These are phyloP conservation scores for Botryotinia convoluta DNA, from an alignment of 2,329 filamentous ascomycete species.

Conservation along the genomic window DNA sequence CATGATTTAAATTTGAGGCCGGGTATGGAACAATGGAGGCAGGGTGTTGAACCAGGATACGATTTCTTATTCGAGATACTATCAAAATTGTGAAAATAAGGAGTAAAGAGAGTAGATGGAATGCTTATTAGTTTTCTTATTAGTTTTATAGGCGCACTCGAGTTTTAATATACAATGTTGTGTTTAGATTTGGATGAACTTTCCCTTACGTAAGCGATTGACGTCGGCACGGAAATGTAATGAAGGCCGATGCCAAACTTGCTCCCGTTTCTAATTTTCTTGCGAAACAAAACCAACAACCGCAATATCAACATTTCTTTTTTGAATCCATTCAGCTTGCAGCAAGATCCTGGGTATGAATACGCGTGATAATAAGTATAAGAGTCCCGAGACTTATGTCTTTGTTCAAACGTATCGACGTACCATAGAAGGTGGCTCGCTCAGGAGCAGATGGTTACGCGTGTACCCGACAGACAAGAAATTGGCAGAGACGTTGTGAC, in stretches of 20 bases:
- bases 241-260: neutral
- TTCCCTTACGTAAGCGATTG: neutral
- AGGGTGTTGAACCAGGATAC: neutral
- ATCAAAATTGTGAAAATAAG: neutral
- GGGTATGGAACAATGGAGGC: slow-evolving; percentile 3
- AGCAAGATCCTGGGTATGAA: neutral
- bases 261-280: neutral
- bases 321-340: neutral
- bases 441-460: neutral
- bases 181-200: neutral
- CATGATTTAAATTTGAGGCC: slow-evolving; percentile 2
- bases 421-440: neutral
- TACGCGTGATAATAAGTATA: neutral
- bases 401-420: neutral
- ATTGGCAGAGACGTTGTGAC: neutral
- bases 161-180: no score
- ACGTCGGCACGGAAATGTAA: neutral
- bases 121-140: no score
- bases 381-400: neutral
- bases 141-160: neutral
- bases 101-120: neutral
- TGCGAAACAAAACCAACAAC: neutral
- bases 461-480: neutral
- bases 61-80: slow-evolving; percentile 2
- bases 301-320: neutral